Evolutionary conservation across 805 yeast genomes (phyloP).

Genomic region (Metschnikowia vanudenii): DNA sequence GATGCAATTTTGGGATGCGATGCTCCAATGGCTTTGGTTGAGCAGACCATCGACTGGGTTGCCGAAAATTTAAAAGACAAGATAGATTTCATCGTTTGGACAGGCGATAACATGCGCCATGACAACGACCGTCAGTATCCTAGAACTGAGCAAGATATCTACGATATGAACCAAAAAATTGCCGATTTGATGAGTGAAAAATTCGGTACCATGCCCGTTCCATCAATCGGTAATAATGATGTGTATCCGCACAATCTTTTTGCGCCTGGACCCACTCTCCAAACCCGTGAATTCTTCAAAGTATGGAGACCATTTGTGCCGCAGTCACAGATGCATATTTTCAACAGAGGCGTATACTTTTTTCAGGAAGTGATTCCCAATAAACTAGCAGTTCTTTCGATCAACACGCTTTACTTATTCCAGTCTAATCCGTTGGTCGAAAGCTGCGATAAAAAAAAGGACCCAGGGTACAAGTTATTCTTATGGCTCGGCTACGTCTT

Average conservation of each 20-base stretch:
- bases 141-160: constrained; percentile 68
- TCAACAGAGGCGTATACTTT: constrained; percentile 72
- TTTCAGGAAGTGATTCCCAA: constrained; percentile 78
- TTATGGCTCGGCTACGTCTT: constrained; percentile 76
- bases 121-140: constrained; percentile 76
- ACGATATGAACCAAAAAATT: constrained; percentile 62
- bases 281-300: constrained; percentile 70
- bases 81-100: constrained; percentile 85
- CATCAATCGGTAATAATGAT: constrained; percentile 82
- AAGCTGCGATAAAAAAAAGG: constrained; percentile 65
- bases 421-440: constrained; percentile 81
- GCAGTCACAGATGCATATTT: constrained; percentile 70
- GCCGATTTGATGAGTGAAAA: constrained; percentile 50
- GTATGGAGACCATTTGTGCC: constrained; percentile 78
- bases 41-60: constrained; percentile 67
- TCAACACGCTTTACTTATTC: constrained; percentile 74
- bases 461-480: constrained; percentile 78
- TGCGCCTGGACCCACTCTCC: constrained; percentile 85
- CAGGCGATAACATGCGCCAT: constrained; percentile 86
- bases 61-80: constrained; percentile 62
- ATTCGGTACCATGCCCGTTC: constrained; percentile 57
- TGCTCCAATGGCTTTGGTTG: constrained; percentile 60
- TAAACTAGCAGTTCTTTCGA: constrained; percentile 71
- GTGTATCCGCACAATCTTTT: constrained; percentile 86
- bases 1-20: constrained; percentile 79